phyloP scores from a whole-genome alignment of 2,329 filamentous ascomycete species.

The Fusarium begoniae region DNA sequence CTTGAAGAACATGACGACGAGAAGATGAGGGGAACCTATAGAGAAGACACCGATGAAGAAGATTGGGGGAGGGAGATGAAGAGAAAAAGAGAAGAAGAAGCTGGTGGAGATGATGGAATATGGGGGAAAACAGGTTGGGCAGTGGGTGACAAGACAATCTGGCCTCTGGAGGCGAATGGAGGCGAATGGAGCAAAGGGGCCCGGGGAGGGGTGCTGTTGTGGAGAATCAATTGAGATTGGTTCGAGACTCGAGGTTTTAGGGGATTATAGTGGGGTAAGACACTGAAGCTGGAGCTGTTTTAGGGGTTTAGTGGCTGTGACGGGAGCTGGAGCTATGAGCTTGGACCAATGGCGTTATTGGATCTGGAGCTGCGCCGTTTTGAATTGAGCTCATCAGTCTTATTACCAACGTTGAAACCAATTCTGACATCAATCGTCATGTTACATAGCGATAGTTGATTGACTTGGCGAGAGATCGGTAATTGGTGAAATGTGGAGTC shows the following conservation, averaged over 20 bases:
- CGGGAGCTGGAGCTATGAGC: conserved; percentile 5
- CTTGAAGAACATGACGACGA: conserved; percentile 73
- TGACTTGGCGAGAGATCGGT: not conserved
- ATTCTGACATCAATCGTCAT: not conserved
- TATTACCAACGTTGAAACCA: not conserved
- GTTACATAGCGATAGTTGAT: not conserved
- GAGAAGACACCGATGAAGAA: conserved; percentile 13
- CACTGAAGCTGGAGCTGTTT: conserved; percentile 16
- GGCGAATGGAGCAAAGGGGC: conserved; percentile 22
- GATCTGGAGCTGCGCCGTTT: not conserved
- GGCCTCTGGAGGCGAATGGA: conserved; percentile 38
- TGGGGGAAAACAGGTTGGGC: conserved; percentile 19
- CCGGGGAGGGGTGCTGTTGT: conserved; percentile 19
- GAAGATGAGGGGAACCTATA: conserved; percentile 6
- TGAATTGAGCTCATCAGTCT: not conserved
- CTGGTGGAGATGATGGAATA: conserved; percentile 34
- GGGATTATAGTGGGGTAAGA: not conserved
- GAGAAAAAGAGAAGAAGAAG: conserved; percentile 15
- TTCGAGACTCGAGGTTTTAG: conserved; percentile 1
- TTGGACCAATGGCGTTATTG: conserved; percentile 26
- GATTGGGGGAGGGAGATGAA: conserved; percentile 7
- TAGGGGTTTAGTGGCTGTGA: conserved; percentile 11
- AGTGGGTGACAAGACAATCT: conserved; percentile 45
- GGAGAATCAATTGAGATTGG: conserved; percentile 10
- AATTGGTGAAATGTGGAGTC: not conserved